Base-by-base conservation (phyloP, 2,329 filamentous ascomycete species). In the Diaporthe capsici region DNA sequence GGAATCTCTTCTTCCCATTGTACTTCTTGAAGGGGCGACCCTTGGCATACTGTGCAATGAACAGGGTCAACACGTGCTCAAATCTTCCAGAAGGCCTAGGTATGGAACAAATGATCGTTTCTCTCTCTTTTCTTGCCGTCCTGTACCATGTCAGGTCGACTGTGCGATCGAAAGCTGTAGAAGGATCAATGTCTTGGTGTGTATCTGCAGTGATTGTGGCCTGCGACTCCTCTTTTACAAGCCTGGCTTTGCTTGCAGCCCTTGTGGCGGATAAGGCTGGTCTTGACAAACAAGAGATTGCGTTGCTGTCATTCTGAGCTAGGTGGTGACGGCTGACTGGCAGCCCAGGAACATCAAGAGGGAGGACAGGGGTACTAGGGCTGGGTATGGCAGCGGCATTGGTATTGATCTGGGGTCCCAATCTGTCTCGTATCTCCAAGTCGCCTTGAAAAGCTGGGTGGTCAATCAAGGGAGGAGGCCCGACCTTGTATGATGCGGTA, bases 111-210 rank as follows among this genome's bases (percentile, higher is more conserved):
- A 77, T 31, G 17, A 73, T 5, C 53, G n/a, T 13, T 58, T 73
- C 73, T 67, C 65, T 42, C 20, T 63, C 53, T 25, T 60, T 22
- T 7, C 47, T 70, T 15, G 72, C 58, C 3, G 72, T 71, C 10
- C 65, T 65, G 25, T 74, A 51, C 79, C 78, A 80, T 7, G 75
- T 44, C 12, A 79, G n/a, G 37, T 80, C 79, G 20, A 79, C 76
- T 2, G 73, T 77, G 17, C 79, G 79, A 68, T 80, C 79, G 65
- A 79, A 80, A 1, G 78, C 71, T 3, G 78, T 76, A 47, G 55
- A 42, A 65, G 84, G 82, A 55, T 82, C 84, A 7, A 58, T 39
- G 28, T 76, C 76, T 8, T n/a, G 57, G 25, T 28, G 1, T 31
- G 12, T 53, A 17, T 55, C 25, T 65, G 71, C 15, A 25, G n/a